Conservation (phyloP, 768 basidiomycete species). For the Auriscalpium microsporum region DNA sequence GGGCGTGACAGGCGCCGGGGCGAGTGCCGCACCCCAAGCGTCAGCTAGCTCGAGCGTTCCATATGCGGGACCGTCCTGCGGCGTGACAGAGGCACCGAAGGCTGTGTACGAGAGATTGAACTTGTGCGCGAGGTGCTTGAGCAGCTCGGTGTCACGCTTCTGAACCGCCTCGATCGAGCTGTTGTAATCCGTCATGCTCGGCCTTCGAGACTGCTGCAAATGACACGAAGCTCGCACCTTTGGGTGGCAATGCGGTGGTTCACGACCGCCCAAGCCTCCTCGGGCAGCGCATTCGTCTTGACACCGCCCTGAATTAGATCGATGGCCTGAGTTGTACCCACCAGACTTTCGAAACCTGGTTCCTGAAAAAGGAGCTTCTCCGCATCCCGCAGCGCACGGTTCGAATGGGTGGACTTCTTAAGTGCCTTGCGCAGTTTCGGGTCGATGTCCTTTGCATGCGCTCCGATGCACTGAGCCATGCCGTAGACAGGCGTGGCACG, state of each 20-base stretch:
- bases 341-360: conserved; percentile 21
- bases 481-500: conserved; percentile 26
- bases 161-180: conserved; percentile 25
- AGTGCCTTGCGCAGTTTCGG: conserved; percentile 22
- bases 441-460: conserved; percentile 31
- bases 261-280: conserved; percentile 28
- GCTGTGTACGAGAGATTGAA: conserved; percentile 35
- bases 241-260: conserved; percentile 29
- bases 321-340: conserved; percentile 24
- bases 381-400: conserved; percentile 26
- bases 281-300: conserved; percentile 41
- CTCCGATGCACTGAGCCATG: conserved; percentile 35
- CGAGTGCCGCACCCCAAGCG: conserved; percentile 26
- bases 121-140: conserved; percentile 23
- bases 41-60: conserved; percentile 32
- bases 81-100: conserved; percentile 29
- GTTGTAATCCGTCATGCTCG: not conserved
- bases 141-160: conserved; percentile 21
- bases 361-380: conserved; percentile 24
- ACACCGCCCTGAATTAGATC: conserved; percentile 35
- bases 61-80: conserved; percentile 18
- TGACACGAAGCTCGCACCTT: conserved; percentile 11
- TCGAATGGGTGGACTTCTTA: conserved; percentile 17
- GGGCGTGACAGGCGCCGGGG: conserved; percentile 37
- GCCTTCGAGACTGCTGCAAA: not conserved